Evolutionary conservation across 2,329 filamentous ascomycete genomes (phyloP).

Genomic region (Aspergillus ustus): DNA sequence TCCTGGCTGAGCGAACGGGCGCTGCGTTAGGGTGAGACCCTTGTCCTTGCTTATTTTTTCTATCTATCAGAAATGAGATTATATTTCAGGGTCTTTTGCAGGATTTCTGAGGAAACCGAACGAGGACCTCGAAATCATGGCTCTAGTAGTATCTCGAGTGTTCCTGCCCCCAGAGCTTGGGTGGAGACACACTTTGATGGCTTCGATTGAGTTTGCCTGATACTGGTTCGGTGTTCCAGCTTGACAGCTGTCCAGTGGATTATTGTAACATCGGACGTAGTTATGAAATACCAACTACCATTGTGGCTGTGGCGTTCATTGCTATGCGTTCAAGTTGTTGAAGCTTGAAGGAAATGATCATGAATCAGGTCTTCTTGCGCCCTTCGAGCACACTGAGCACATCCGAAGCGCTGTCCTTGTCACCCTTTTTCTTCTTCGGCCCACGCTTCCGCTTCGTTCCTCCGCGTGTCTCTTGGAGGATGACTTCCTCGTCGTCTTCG

Average conservation of each 20-base stretch:
- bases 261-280: background rate
- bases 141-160: background rate
- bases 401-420: constrained; percentile 72
- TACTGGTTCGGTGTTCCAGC: background rate
- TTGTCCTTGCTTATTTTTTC: background rate
- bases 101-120: background rate
- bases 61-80: background rate
- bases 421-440: constrained; percentile 57
- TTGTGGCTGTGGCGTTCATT: background rate
- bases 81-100: background rate
- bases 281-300: background rate
- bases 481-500: constrained; percentile 76
- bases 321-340: background rate
- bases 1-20: background rate
- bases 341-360: background rate
- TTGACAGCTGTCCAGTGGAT: constrained; percentile 7
- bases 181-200: background rate
- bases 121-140: background rate
- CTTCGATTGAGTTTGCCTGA: background rate
- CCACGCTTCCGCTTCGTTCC: constrained; percentile 57
- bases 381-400: constrained; percentile 78
- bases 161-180: background rate
- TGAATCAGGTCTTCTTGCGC: constrained; percentile 49
- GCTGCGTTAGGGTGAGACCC: background rate
- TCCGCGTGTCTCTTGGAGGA: constrained; percentile 50